Percentiles rank a stretch among this genome's conserved stretches.
phyloP scores from a whole-genome alignment of 2,329 filamentous ascomycete species.

The Ascocoryne sarcoides region DNA sequence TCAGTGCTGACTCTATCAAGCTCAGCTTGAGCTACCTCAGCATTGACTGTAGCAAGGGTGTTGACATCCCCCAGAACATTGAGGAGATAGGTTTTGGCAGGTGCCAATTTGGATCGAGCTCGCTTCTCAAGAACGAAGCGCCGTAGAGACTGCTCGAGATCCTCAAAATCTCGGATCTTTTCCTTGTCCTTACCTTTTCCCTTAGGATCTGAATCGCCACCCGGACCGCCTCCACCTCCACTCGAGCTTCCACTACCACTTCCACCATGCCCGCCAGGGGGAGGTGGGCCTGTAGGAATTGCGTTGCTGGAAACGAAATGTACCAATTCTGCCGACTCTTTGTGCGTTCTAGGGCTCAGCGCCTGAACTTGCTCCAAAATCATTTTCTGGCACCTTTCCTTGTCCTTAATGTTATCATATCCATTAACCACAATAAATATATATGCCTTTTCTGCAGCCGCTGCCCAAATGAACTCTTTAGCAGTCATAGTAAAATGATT shows the following conservation, averaged over 20 bases:
- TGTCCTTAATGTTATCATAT: slow-evolving; percentile 88
- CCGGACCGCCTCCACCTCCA: slow-evolving; percentile 39
- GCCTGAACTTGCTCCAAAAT: slow-evolving; percentile 82
- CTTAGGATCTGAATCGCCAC: slow-evolving; percentile 47
- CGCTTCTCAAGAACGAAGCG: slow-evolving; percentile 95
- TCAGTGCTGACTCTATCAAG: slow-evolving; percentile 75
- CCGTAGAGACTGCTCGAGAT: slow-evolving; percentile 77
- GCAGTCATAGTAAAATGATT: slow-evolving; percentile 97
- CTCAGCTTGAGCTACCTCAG: slow-evolving; percentile 77
- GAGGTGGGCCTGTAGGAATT: slow-evolving; percentile 60
- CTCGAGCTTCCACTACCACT: slow-evolving; percentile 43
- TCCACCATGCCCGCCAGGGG: slow-evolving; percentile 45
- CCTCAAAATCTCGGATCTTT: slow-evolving; percentile 82
- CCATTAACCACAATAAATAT: slow-evolving; percentile 99
- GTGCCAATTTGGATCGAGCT: slow-evolving; percentile 87
- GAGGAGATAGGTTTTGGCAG: slow-evolving; percentile 87
- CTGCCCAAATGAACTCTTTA: slow-evolving; percentile 95
- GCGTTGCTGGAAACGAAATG: slow-evolving; percentile 98
- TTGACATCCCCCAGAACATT: slow-evolving; percentile 87
- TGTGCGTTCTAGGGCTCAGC: slow-evolving; percentile 86
- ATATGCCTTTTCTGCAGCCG: slow-evolving; percentile 93
- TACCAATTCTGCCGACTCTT: slow-evolving; percentile 85
- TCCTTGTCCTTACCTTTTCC: slow-evolving; percentile 83
- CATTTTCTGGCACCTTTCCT: slow-evolving; percentile 82
- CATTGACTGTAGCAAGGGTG: slow-evolving; percentile 75